Evolutionary conservation across 331 rosid genomes (phyloP).

Genomic region (Rosa hybrid): DNA sequence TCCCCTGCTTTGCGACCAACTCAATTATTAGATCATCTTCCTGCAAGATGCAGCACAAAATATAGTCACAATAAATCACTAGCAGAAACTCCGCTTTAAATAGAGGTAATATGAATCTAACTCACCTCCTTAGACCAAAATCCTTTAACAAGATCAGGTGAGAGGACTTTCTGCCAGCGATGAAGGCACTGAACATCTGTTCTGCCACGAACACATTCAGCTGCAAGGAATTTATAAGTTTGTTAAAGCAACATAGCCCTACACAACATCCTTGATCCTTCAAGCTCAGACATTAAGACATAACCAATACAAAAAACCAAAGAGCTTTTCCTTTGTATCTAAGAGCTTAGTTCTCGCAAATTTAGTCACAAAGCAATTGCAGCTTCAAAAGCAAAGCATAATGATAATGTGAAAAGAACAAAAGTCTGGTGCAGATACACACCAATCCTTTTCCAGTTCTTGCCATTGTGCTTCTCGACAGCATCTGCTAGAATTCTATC

Average conservation of each 20-base stretch:
- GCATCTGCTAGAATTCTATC: slow-evolving; percentile 39
- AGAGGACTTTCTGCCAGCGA: slow-evolving; percentile 65
- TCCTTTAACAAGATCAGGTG: slow-evolving; percentile 61
- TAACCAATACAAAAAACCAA: background rate
- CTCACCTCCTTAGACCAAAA: slow-evolving; percentile 59
- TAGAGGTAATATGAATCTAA: background rate
- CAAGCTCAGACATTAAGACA: background rate
- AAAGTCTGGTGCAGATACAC: background rate
- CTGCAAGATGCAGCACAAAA: slow-evolving; percentile 22
- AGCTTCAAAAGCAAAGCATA: background rate
- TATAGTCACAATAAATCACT: background rate
- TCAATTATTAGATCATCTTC: slow-evolving; percentile 47
- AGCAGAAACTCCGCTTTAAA: background rate
- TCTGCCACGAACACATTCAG: slow-evolving; percentile 36
- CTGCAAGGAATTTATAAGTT: slow-evolving; percentile 31
- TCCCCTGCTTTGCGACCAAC: slow-evolving; percentile 41
- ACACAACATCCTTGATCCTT: background rate
- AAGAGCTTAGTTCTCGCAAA: background rate
- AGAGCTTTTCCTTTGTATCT: background rate
- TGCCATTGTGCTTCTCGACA: slow-evolving; percentile 39
- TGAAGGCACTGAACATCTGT: slow-evolving; percentile 60
- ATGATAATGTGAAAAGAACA: background rate
- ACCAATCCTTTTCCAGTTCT: slow-evolving; percentile 60
- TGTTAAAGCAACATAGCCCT: background rate
- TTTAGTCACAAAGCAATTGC: background rate